phyloP scores from a whole-genome alignment of 1,284 basidiomycete species.

The Athelia sp. region DNA sequence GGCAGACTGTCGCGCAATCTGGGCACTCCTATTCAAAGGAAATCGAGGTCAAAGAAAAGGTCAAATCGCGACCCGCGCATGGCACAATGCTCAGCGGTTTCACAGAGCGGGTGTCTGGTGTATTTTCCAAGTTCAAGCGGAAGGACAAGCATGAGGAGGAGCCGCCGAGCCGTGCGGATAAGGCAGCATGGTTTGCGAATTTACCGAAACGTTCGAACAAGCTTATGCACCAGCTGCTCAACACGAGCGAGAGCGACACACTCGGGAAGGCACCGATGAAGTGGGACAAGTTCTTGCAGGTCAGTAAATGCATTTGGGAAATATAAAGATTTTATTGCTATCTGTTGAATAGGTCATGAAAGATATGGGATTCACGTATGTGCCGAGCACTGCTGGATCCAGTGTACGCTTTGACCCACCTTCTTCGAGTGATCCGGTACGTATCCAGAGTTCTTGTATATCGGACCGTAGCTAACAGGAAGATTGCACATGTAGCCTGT shows the following conservation, averaged over 20 bases:
- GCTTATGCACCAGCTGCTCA: conserved; percentile 62
- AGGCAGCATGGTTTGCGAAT: conserved; percentile 48
- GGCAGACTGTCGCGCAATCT: conserved; percentile 53
- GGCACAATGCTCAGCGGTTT: conserved; percentile 43
- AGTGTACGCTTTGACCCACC: conserved; percentile 79
- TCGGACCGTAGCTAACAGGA: background rate
- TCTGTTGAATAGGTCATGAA: conserved; percentile 54
- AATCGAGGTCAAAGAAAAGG: conserved; percentile 49
- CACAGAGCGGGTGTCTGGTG: conserved; percentile 28
- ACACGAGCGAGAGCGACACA: conserved; percentile 50
- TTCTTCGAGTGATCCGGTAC: conserved; percentile 47
- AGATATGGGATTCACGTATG: conserved; percentile 71
- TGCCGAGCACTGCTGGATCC: conserved; percentile 72
- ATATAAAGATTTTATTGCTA: conserved; percentile 1
- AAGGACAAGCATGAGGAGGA: conserved; percentile 28
- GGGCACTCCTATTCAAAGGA: conserved; percentile 60
- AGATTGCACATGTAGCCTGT: conserved; percentile 45
- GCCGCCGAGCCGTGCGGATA: conserved; percentile 35
- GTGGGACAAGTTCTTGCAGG: conserved; percentile 66
- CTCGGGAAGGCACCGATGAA: conserved; percentile 57
- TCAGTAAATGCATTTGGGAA: conserved; percentile 15
- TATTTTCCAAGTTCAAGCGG: conserved; percentile 45
- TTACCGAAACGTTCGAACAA: conserved; percentile 53
- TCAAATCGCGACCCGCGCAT: conserved; percentile 62
- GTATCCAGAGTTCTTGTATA: conserved; percentile 15